Evolutionary conservation across 176 grass and related monocot species (phyloP).

Genomic region (Phoenix dactylifera): DNA sequence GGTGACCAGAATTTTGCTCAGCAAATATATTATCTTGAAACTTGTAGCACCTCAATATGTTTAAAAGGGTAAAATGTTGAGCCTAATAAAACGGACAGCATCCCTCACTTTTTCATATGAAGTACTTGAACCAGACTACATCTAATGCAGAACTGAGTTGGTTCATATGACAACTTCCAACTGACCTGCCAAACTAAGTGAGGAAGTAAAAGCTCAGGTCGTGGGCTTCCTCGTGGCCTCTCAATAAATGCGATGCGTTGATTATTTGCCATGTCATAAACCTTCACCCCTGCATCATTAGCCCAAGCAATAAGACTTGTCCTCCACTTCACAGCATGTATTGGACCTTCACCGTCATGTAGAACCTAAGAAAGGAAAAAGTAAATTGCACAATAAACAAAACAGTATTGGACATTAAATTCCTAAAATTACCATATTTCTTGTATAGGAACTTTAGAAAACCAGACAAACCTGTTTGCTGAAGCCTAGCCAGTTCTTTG

Average conservation of each 20-base stretch:
- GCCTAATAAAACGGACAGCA: too few species aligned
- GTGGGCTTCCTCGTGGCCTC: constrained; percentile 68
- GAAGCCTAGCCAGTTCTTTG: constrained; percentile 74
- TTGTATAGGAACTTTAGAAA: constrained; percentile 1
- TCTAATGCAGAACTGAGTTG: too few species aligned
- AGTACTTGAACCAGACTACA: too few species aligned
- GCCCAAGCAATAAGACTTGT: constrained; percentile 87
- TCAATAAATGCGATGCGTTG: constrained; percentile 96
- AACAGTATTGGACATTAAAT: constrained; percentile 2
- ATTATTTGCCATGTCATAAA: constrained; percentile 88
- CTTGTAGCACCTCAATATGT: too few species aligned
- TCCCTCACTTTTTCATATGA: too few species aligned
- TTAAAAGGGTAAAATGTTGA: too few species aligned
- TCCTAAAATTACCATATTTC: too few species aligned
- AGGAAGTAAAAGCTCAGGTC: constrained; percentile 79
- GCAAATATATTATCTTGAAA: too few species aligned
- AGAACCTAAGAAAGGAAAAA: constrained; percentile 42
- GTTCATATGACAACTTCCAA: background rate
- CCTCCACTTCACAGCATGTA: constrained; percentile 97
- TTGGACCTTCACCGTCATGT: constrained; percentile 93
- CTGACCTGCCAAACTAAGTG: constrained; percentile 96
- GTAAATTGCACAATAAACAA: background rate
- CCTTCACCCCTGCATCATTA: constrained; percentile 89
- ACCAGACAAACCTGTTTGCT: constrained; percentile 54
- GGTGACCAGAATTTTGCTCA: too few species aligned